Base-by-base conservation (phyloP, 2,329 filamentous ascomycete genomes). In the Periconia digitata region DNA sequence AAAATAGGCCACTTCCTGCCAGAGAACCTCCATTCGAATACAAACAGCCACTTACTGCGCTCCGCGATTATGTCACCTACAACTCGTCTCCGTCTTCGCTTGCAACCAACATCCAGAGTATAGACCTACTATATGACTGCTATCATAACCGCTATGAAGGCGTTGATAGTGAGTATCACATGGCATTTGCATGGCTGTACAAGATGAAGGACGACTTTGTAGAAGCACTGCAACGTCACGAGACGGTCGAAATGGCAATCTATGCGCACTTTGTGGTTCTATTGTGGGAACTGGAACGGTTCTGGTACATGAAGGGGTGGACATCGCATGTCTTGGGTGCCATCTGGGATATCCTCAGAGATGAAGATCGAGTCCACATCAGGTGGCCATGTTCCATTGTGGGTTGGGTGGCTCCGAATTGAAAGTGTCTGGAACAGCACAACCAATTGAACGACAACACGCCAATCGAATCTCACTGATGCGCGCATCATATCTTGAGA, bases 281-380 rank as follows among this genome's bases (percentile, higher is more conserved):
- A 17, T 55, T 67, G 42, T 49, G 52, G 6, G 60, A 59, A 20
- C 47, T 67, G 53, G 62, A 67, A 23, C 44, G 51, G 1, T 64
- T 67, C 35, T 67, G 64, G 64, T 67, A 64, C 35, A 61, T 64
- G 56, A 57, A 59, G 29, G 64, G 60, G 6, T 67, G 62, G 63
- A 66, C 64, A 6, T 42, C 54, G 16, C 64, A 67, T 47, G 54
- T 63, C 8, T 54, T 67, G 51, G 47, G 46, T 21, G 62, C 62
- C 1, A 66, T 66, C 16, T 64, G 49, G 42, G 53, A 54, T 3
- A 40, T 54, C 8, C 37, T 60, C 22, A 52, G 47, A 0, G 47
- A 40, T 21, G 63, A 63, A 45, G 43, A 66, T 43, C 50, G 54
- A 41, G 21, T 54, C 6, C 60, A 58, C 51, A 45, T 64, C 15